Percentiles rank a stretch among this genome's conserved stretches.
Conservation (phyloP, 2,329 filamentous ascomycete genomes). For the Fusarium albidum region DNA sequence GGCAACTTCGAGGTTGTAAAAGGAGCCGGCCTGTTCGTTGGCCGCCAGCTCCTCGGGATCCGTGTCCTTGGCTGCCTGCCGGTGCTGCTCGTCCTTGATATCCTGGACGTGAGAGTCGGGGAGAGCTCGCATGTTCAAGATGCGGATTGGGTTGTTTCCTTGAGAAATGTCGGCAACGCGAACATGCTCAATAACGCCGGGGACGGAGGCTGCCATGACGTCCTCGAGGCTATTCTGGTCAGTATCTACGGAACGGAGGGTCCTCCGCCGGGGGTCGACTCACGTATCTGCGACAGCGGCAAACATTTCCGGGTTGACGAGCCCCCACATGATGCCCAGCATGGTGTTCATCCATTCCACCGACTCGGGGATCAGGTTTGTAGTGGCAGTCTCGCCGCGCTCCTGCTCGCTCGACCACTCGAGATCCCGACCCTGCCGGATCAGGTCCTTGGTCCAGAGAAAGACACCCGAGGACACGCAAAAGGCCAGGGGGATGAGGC, state of each 20-base stretch:
- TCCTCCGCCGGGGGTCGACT: too few relatives aligned
- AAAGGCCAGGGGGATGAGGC: constrained; percentile 75
- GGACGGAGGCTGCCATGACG: constrained; percentile 96
- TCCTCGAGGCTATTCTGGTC: constrained; percentile 60
- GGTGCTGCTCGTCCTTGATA: constrained; percentile 81
- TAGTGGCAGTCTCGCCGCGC: constrained; percentile 83
- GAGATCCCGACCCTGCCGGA: constrained; percentile 80
- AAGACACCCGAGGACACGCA: constrained; percentile 82
- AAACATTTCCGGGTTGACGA: constrained; percentile 97
- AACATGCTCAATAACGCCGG: constrained; percentile 90
- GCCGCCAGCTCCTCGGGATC: constrained; percentile 88
- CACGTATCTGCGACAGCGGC: constrained; percentile 84
- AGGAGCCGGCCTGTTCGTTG: constrained; percentile 88
- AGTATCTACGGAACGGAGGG: not conserved
- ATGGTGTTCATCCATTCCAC: constrained; percentile 97
- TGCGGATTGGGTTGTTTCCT: constrained; percentile 87
- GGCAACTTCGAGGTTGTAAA: constrained; percentile 90
- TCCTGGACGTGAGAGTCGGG: constrained; percentile 81
- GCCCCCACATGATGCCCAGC: constrained; percentile 83
- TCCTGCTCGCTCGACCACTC: constrained; percentile 91
- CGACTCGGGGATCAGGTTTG: constrained; percentile 90
- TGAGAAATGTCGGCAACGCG: constrained; percentile 95
- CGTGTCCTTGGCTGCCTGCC: constrained; percentile 80
- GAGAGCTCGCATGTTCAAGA: constrained; percentile 85
- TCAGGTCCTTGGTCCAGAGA: constrained; percentile 88